Evolutionary conservation across 2,329 filamentous ascomycete genomes (phyloP).

Genomic region (Metarhizium brunneum): DNA sequence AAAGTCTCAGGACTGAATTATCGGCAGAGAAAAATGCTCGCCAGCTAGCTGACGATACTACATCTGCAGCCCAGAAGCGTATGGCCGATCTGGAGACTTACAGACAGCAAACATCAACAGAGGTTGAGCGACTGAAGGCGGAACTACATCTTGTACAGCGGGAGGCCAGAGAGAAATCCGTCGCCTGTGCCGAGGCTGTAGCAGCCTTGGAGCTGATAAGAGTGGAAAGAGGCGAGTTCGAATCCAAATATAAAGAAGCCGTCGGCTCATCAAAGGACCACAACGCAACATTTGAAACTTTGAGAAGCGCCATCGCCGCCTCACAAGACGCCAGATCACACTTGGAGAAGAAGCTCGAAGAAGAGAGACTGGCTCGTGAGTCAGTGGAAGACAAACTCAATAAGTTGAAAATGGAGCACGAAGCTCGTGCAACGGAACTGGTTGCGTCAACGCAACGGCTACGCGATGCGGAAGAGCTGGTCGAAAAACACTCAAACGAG

Average conservation of each 20-base stretch:
- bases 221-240: slow-evolving; percentile 77
- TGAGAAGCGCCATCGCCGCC: slow-evolving; percentile 69
- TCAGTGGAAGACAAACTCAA: slow-evolving; percentile 66
- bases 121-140: slow-evolving; percentile 76
- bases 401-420: slow-evolving; percentile 73
- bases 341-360: slow-evolving; percentile 72
- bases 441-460: slow-evolving; percentile 65
- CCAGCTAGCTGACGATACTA: slow-evolving; percentile 80
- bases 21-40: slow-evolving; percentile 74
- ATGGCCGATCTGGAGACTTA: slow-evolving; percentile 77
- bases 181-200: slow-evolving; percentile 67
- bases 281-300: slow-evolving; percentile 58
- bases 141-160: slow-evolving; percentile 76
- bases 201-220: slow-evolving; percentile 65
- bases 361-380: slow-evolving; percentile 71
- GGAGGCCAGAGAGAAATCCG: slow-evolving; percentile 69
- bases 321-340: slow-evolving; percentile 68
- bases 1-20: slow-evolving; percentile 59
- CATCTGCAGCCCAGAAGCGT: slow-evolving; percentile 71
- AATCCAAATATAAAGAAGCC: slow-evolving; percentile 57
- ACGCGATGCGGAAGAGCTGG: slow-evolving; percentile 78
- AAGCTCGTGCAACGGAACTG: slow-evolving; percentile 68
- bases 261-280: slow-evolving; percentile 61
- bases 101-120: slow-evolving; percentile 72
- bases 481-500: slow-evolving; percentile 79